Evolutionary conservation across 805 yeast species (phyloP).

Genomic region (Scheffersomyces stipitis): DNA sequence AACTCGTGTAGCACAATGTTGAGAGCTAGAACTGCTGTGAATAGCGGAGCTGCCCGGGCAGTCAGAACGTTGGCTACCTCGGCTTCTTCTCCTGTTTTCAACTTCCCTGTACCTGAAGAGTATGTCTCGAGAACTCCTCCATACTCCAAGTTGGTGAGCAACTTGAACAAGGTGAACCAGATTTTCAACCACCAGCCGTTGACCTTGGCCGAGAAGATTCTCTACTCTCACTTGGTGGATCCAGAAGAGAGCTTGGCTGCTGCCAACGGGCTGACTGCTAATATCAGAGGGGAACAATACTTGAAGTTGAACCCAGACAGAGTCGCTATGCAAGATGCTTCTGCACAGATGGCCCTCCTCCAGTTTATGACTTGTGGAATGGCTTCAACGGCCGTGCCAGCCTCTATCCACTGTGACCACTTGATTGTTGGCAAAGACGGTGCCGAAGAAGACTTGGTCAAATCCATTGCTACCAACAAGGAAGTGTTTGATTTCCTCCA

Average conservation of each 20-base stretch:
- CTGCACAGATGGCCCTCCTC: conserved; percentile 98
- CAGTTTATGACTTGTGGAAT: conserved; percentile 98
- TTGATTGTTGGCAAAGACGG: conserved; percentile 95
- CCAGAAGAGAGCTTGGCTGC: conserved; percentile 76
- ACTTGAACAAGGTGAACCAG: conserved; percentile 60
- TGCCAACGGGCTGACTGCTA: conserved; percentile 47
- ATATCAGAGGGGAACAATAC: conserved; percentile 83
- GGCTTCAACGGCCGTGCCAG: conserved; percentile 85
- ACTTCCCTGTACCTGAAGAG: conserved; percentile 53
- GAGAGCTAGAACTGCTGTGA: conserved; percentile 3
- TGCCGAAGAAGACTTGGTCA: conserved; percentile 76
- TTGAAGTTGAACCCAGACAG: conserved; percentile 94
- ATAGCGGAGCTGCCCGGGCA: not conserved
- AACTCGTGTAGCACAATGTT: too few relatives aligned
- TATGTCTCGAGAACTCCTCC: conserved; percentile 81
- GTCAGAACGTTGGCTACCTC: conserved; percentile 18
- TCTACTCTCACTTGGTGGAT: conserved; percentile 87
- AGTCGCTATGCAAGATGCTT: conserved; percentile 99
- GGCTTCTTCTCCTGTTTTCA: conserved; percentile 32
- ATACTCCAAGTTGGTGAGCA: conserved; percentile 68
- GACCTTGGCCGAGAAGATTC: conserved; percentile 91
- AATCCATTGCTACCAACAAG: conserved; percentile 81
- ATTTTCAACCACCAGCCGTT: conserved; percentile 71
- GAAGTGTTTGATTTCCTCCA: conserved; percentile 95
- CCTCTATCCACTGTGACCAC: conserved; percentile 97